Conservation (phyloP, 805 yeast genomes). For the Myxozyma monticola region DNA sequence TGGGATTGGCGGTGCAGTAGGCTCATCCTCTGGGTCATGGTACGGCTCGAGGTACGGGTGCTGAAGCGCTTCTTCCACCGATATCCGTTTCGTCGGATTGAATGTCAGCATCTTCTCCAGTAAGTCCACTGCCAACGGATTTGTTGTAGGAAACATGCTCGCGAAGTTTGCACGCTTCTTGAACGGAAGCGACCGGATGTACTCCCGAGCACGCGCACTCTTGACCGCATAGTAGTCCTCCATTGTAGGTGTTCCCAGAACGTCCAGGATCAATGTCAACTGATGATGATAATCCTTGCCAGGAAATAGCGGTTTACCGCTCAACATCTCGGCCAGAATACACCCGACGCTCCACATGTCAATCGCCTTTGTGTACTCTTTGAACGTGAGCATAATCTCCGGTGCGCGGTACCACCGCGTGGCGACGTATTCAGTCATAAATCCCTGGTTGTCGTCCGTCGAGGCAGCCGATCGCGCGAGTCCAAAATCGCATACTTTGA, state of each 20-base stretch:
- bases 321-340: slow-evolving; percentile 84
- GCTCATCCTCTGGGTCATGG: slow-evolving; percentile 95
- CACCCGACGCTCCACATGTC: slow-evolving; percentile 98
- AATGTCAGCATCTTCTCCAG: slow-evolving; percentile 72
- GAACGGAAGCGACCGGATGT: slow-evolving; percentile 75
- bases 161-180: slow-evolving; percentile 60
- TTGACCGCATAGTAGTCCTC: slow-evolving; percentile 60
- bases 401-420: slow-evolving; percentile 98
- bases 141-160: slow-evolving; percentile 47
- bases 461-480: slow-evolving; percentile 64
- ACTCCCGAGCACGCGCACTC: slow-evolving; percentile 83
- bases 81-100: slow-evolving; percentile 78
- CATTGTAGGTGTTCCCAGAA: slow-evolving; percentile 82
- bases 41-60: slow-evolving; percentile 87
- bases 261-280: slow-evolving; percentile 76
- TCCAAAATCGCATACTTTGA: slow-evolving; percentile 93
- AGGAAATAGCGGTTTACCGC: slow-evolving; percentile 86
- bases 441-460: slow-evolving; percentile 68
- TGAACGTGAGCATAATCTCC: slow-evolving; percentile 92
- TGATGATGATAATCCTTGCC: slow-evolving; percentile 95
- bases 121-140: slow-evolving; percentile 68
- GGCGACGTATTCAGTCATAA: slow-evolving; percentile 96
- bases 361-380: slow-evolving; percentile 89
- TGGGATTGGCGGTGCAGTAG: slow-evolving; percentile 77
- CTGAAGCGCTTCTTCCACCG: slow-evolving; percentile 77